A percentile compares a stretch with the other conserved stretches of the same genome.
phyloP scores from a whole-genome alignment of 1,284 basidiomycete species.

The Fomes fomentarius region DNA sequence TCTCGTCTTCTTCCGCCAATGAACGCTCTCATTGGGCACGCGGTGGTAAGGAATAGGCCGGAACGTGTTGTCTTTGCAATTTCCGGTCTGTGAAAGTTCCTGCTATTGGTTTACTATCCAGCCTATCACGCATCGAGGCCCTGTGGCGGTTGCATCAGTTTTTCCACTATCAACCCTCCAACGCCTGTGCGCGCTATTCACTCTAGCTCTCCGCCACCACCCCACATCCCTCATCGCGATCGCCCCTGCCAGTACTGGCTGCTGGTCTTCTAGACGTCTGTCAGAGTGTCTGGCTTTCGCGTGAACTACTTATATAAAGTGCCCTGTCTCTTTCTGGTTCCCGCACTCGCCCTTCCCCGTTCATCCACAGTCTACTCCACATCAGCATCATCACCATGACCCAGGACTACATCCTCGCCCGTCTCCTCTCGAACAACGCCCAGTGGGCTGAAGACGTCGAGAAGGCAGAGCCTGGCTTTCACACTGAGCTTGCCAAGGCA shows the following conservation, averaged over 20 bases:
- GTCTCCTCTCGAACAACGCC: constrained; percentile 58
- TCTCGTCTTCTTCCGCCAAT: constrained; percentile 1
- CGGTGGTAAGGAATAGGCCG: no score
- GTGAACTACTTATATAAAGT: not conserved
- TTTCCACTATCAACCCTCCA: not conserved
- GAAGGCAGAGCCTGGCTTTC: constrained; percentile 63
- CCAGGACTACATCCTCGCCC: constrained; percentile 38
- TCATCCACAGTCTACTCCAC: no score
- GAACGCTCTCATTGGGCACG: not conserved
- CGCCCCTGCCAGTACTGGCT: not conserved
- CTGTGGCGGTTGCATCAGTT: constrained; percentile 3
- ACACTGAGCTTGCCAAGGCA: constrained; percentile 59
- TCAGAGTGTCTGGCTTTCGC: not conserved
- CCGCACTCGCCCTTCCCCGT: not conserved
- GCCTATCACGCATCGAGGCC: not conserved
- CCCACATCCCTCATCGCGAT: not conserved
- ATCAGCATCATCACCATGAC: no score
- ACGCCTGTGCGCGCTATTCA: not conserved
- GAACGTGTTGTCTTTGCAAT: no score
- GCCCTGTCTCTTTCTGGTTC: not conserved
- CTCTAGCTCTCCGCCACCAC: not conserved
- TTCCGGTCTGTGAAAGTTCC: no score
- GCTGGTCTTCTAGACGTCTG: not conserved
- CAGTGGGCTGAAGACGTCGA: constrained; percentile 65
- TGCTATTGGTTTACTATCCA: not conserved